Percentiles rank a stretch among this genome's conserved stretches.
These are phyloP conservation scores for Phlebiopsis gigantea DNA, from an alignment of 768 basidiomycete genomes.

Conservation along the genomic window DNA sequence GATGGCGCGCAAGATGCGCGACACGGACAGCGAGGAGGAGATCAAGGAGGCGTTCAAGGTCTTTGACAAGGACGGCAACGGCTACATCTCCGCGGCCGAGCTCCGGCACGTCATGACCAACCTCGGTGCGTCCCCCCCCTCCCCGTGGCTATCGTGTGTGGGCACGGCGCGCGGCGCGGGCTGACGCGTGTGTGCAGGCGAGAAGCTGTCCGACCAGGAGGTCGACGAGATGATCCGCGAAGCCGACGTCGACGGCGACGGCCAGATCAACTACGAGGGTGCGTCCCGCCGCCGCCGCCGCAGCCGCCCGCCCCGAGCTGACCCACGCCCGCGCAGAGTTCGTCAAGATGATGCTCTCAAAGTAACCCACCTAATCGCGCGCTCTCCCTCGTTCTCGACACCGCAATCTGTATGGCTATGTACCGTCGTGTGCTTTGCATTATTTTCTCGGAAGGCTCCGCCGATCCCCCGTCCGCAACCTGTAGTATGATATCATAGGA, in stretches of 20 bases:
- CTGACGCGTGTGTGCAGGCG: constrained; percentile 40
- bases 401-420: background rate
- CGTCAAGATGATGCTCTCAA: constrained; percentile 79
- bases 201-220: constrained; percentile 82
- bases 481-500: constrained; percentile 13
- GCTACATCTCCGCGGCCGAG: constrained; percentile 83
- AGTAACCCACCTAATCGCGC: constrained; percentile 32
- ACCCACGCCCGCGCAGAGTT: constrained; percentile 46
- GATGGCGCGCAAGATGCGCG: constrained; percentile 88
- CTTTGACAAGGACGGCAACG: constrained; percentile 95
- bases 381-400: too few relatives aligned
- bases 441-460: constrained; percentile 1
- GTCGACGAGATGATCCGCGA: constrained; percentile 98
- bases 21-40: constrained; percentile 91
- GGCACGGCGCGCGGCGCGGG: background rate
- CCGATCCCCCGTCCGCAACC: background rate
- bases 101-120: constrained; percentile 89
- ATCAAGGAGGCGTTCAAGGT: constrained; percentile 96
- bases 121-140: constrained; percentile 51
- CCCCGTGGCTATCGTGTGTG: background rate
- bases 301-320: background rate
- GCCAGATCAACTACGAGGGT: constrained; percentile 90
- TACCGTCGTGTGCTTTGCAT: constrained; percentile 10
- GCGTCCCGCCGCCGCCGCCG: constrained; percentile 18
- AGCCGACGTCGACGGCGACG: constrained; percentile 91